Base-by-base conservation (phyloP, 2,329 filamentous ascomycete genomes). In the Mycosphaerella sp. region DNA sequence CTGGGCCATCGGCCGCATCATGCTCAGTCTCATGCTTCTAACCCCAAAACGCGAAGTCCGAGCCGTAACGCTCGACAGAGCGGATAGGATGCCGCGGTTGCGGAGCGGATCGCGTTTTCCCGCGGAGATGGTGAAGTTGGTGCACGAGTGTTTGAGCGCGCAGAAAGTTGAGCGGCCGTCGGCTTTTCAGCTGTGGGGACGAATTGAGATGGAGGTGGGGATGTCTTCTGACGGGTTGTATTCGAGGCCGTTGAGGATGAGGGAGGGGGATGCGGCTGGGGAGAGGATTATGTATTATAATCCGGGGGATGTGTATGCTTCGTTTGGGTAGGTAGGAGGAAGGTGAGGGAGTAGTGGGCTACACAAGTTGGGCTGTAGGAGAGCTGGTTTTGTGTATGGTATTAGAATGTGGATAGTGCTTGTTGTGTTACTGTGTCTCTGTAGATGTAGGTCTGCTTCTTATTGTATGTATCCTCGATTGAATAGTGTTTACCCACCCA, bases 261-360 rank as follows among this genome's bases (percentile, higher is more conserved):
- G 14, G 35, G 18, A 46, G 8, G 16, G 34, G 14, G 30, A 46
- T 34, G n/a, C 25, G 5, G 34, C 12, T 5, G 1, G 21, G 21
- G 44, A 46, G 35, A 27, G 27, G 13, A 46, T 46, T 27, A 13
- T 46, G 32, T 46, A 39, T 28, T 21, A 9, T 21, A 39, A 46
- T 39, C 18, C 44, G 35, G 30, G 32, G n/a, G 44, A 46, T 17
- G n/a, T 40, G 2, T 46, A 46, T 34, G 30, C 30, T 34, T 34
- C 30, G 30, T 34, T 34, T 12, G 30, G 1, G 1, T 34, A 34
- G 8, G 30, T 9, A 10, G 7, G 21, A 6, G 21, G 21, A 5
- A 6, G 21, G 21, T 25, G 4, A 25, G 21, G 21, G 21, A 1
- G 6, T 34, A n/a, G n/a, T n/a, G n/a, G n/a, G n/a, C n/a, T n/a